phyloP scores from a whole-genome alignment of 176 grass and related monocot species.

The Musa schizocarpa region DNA sequence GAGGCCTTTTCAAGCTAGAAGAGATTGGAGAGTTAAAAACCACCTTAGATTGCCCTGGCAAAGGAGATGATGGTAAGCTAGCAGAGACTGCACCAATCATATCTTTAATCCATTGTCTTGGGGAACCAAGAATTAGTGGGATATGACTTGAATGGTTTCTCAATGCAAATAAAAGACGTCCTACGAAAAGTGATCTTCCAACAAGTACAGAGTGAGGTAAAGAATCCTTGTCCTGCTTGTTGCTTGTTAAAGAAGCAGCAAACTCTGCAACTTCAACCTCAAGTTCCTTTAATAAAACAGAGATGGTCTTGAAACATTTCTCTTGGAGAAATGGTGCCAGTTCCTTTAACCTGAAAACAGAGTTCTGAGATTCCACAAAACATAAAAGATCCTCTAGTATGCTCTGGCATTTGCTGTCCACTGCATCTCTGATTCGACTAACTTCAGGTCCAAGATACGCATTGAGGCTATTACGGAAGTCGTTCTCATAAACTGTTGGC shows the following conservation, averaged over 20 bases:
- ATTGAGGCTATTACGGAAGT: slow-evolving; percentile 61
- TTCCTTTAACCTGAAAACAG: slow-evolving; percentile 62
- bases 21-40: slow-evolving; percentile 37
- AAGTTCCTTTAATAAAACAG: slow-evolving; percentile 54
- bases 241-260: slow-evolving; percentile 44
- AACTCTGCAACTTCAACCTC: slow-evolving; percentile 59
- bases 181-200: slow-evolving; percentile 83
- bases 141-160: slow-evolving; percentile 88
- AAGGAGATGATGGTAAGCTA: slow-evolving; percentile 35
- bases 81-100: slow-evolving; percentile 36
- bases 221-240: slow-evolving; percentile 28
- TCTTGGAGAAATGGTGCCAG: slow-evolving; percentile 87
- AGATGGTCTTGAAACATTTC: slow-evolving; percentile 78
- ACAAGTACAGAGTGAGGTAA: slow-evolving; percentile 55
- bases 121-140: slow-evolving; percentile 77
- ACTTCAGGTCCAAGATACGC: slow-evolving; percentile 79
- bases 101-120: slow-evolving; percentile 83
- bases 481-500: slow-evolving; percentile 76
- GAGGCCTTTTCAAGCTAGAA: slow-evolving; percentile 47
- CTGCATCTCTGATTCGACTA: slow-evolving; percentile 66
- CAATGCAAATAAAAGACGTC: slow-evolving; percentile 79
- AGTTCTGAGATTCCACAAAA: slow-evolving; percentile 94
- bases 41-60: slow-evolving; percentile 45
- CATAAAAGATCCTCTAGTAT: slow-evolving; percentile 88
- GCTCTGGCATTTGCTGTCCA: slow-evolving; percentile 80